Base-by-base conservation (phyloP, 2,329 filamentous ascomycete genomes). In the Claviceps sorghi region DNA sequence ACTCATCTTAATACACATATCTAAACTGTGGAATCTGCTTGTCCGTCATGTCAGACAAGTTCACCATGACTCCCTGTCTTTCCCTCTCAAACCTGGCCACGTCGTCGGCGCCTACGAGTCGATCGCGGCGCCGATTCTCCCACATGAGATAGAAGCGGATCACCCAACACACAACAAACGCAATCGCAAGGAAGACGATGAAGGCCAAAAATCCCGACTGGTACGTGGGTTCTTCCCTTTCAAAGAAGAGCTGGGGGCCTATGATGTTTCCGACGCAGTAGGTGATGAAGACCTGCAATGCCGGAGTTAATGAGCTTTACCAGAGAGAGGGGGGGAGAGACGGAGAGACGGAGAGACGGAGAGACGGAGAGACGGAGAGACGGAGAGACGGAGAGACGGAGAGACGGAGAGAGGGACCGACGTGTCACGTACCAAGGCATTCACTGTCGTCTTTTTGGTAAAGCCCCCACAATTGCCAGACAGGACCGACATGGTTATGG, bases 221-320 rank as follows among this genome's bases (percentile, higher is more conserved):
- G 61, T 84, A 86, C 1, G 72, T 66, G 0, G 82, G 82, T 0
- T 72, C 70, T 59, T 85, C 78, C 44, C 64, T 65, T n/a, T 69
- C 65, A 17, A 77, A 66, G 66, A 82, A 83, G 2, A 81, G 71
- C 59, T 82, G 78, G 0, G 79, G 78, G 0, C 76, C 79, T 38
- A 79, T 74, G 8, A 80, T 76, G 59, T 84, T 84, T 1, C 80
- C 81, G 0, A 72, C 66, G 43, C 76, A 77, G 73, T 79, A 82
- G 1, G 74, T 72, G 44, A 83, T 69, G 59, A 83, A 83, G 54
- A 77, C n/a, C 42, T 44, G 52, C 58, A 59, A 11, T 6, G 13
- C n/a, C 29, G 3, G 10, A 7, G 52, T 45, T 38, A 41, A 42
- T 13, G 9, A 6, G n/a, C 43, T 42, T 10, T 42, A 7, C n/a